phyloP scores from a whole-genome alignment of 768 basidiomycete species.

The Asterophora lycoperdoides region DNA sequence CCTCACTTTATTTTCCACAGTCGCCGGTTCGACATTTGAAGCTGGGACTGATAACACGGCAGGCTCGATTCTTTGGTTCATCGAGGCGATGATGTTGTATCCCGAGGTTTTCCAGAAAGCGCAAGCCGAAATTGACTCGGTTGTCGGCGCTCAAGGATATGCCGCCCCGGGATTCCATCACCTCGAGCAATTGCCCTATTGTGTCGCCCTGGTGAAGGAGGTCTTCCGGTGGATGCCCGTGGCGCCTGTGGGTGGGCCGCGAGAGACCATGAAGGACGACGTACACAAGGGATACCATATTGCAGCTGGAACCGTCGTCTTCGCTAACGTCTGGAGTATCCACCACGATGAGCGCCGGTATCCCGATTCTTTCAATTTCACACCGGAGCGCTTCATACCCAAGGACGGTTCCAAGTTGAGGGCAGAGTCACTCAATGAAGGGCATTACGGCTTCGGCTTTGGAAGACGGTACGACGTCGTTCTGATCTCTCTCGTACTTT shows the following conservation, averaged over 20 bases:
- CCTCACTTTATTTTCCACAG: neutral
- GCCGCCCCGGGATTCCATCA: constrained; percentile 6
- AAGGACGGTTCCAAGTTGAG: neutral
- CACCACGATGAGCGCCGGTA: neutral
- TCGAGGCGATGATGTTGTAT: constrained; percentile 14
- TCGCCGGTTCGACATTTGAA: constrained; percentile 7
- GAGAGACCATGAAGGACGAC: constrained; percentile 9
- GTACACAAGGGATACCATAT: constrained; percentile 16
- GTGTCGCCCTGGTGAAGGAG: constrained; percentile 10
- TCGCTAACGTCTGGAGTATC: constrained; percentile 4
- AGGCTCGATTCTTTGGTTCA: constrained; percentile 8
- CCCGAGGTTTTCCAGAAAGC: constrained; percentile 11
- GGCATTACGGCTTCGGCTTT: neutral
- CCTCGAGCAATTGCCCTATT: constrained; percentile 9
- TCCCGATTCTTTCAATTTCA: constrained; percentile 4
- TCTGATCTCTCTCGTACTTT: no score
- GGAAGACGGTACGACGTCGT: neutral
- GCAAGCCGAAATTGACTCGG: constrained; percentile 8
- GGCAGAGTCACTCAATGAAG: neutral
- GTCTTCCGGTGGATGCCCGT: constrained; percentile 15
- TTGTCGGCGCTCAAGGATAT: constrained; percentile 7
- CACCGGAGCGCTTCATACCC: neutral
- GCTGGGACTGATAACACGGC: constrained; percentile 6
- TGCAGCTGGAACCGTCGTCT: constrained; percentile 2
- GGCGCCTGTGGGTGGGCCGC: neutral